A percentile compares a stretch with the other conserved stretches of the same genome.
These are phyloP conservation scores for Xylariaceae sp. DNA, from an alignment of 2,329 filamentous ascomycete genomes.

Conservation along the genomic window DNA sequence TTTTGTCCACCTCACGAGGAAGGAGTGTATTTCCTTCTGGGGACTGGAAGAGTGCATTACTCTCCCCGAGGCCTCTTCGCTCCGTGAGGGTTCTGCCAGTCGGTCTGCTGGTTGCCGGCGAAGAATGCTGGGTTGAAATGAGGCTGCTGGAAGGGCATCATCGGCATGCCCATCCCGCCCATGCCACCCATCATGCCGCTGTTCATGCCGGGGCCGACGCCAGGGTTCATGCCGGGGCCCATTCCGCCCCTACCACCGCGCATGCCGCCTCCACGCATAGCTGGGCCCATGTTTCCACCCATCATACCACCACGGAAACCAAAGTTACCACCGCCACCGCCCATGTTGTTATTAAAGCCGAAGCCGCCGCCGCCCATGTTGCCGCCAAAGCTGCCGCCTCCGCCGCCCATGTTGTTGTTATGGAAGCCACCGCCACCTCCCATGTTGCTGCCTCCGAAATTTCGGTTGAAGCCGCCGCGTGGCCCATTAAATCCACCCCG, in stretches of 20 bases:
- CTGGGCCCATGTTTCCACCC: conserved; percentile 28
- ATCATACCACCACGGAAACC: conserved; percentile 32
- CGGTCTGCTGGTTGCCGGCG: conserved; percentile 28
- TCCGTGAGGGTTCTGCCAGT: conserved; percentile 33
- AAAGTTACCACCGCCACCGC: conserved; percentile 26
- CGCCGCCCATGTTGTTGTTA: conserved; percentile 23
- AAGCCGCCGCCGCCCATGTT: conserved; percentile 28
- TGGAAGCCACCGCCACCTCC: conserved; percentile 26
- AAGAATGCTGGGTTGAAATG: conserved; percentile 33
- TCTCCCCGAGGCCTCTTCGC: conserved; percentile 31
- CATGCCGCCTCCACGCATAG: conserved; percentile 29
- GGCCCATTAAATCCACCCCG: conserved; percentile 29
- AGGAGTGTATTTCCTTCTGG: too few relatives aligned
- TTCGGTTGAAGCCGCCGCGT: conserved; percentile 29
- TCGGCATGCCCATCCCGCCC: conserved; percentile 29
- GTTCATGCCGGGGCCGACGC: conserved; percentile 23
- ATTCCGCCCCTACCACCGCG: conserved; percentile 28
- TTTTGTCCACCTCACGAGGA: too few relatives aligned
- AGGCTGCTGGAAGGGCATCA: conserved; percentile 30
- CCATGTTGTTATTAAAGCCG: conserved; percentile 26
- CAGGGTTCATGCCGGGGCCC: conserved; percentile 27
- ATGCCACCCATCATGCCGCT: conserved; percentile 29
- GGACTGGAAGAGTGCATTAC: conserved; percentile 13
- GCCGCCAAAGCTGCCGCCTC: conserved; percentile 25
- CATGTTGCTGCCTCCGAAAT: conserved; percentile 27